phyloP scores from a whole-genome alignment of 1,284 basidiomycete genomes.

The Mycena sp. region DNA sequence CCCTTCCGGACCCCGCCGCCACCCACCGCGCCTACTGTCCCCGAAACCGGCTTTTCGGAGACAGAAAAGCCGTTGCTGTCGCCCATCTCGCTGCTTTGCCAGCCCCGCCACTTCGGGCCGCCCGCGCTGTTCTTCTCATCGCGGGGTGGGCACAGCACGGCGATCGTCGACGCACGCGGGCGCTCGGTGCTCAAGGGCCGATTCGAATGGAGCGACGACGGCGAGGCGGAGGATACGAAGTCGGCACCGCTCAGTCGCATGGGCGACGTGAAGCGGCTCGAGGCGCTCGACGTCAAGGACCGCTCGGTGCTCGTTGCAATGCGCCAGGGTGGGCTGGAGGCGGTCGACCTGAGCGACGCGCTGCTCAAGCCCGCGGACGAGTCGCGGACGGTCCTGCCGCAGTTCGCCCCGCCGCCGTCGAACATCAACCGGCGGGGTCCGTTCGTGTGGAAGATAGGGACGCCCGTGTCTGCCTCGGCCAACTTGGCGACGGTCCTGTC shows the following conservation, averaged over 20 bases:
- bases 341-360: constrained; percentile 79
- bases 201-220: constrained; percentile 79
- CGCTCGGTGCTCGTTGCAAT: constrained; percentile 81
- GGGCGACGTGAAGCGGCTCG: constrained; percentile 82
- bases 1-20: constrained; percentile 70
- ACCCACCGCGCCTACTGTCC: constrained; percentile 34
- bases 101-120: constrained; percentile 84
- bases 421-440: constrained; percentile 73
- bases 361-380: constrained; percentile 79
- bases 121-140: constrained; percentile 89
- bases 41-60: constrained; percentile 38
- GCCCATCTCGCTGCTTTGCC: constrained; percentile 83
- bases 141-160: constrained; percentile 83
- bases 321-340: constrained; percentile 84
- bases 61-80: constrained; percentile 68
- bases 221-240: constrained; percentile 58
- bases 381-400: constrained; percentile 72
- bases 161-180: constrained; percentile 85
- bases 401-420: constrained; percentile 68
- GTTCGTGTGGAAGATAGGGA: constrained; percentile 83
- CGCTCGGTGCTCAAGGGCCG: constrained; percentile 82
- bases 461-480: constrained; percentile 61
- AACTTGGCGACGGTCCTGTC: constrained; percentile 51
- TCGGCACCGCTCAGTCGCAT: constrained; percentile 55
- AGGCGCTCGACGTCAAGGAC: constrained; percentile 76